phyloP scores from a whole-genome alignment of 805 yeast species.

The Saccharomycopsis schoenii region DNA sequence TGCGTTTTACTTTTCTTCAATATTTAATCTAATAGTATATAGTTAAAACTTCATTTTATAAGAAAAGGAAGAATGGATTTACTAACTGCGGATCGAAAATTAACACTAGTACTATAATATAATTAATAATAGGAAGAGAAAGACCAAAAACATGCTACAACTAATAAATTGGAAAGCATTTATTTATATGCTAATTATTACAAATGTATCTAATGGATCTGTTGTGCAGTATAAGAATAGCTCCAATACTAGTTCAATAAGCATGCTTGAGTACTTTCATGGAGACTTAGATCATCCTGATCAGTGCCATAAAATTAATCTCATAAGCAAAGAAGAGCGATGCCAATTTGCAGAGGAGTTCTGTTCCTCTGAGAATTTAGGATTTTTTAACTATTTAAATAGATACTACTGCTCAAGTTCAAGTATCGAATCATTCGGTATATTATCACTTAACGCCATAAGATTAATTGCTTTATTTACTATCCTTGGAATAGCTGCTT shows the following conservation, averaged over 20 bases:
- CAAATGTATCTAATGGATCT: background rate
- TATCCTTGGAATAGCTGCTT: constrained; percentile 68
- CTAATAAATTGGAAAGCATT: background rate
- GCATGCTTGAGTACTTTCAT: background rate
- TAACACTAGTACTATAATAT: too few relatives aligned
- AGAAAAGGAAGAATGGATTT: too few relatives aligned
- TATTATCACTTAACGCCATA: constrained; percentile 12
- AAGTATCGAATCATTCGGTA: background rate
- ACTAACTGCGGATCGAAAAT: too few relatives aligned
- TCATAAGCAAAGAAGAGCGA: constrained; percentile 21
- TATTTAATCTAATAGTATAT: too few relatives aligned
- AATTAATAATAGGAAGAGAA: background rate
- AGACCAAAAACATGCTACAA: background rate
- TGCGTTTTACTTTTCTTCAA: too few relatives aligned
- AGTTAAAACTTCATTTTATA: too few relatives aligned
- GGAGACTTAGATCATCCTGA: background rate
- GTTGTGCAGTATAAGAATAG: background rate
- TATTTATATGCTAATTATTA: background rate
- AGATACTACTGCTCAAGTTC: constrained; percentile 22
- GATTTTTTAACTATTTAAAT: constrained; percentile 30
- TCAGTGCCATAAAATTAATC: constrained; percentile 8
- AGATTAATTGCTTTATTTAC: constrained; percentile 40
- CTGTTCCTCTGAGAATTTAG: constrained; percentile 28
- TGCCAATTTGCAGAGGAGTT: constrained; percentile 30
- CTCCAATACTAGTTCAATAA: background rate